phyloP scores from a whole-genome alignment of 83 land plant genomes.

The Thuja plicata region DNA sequence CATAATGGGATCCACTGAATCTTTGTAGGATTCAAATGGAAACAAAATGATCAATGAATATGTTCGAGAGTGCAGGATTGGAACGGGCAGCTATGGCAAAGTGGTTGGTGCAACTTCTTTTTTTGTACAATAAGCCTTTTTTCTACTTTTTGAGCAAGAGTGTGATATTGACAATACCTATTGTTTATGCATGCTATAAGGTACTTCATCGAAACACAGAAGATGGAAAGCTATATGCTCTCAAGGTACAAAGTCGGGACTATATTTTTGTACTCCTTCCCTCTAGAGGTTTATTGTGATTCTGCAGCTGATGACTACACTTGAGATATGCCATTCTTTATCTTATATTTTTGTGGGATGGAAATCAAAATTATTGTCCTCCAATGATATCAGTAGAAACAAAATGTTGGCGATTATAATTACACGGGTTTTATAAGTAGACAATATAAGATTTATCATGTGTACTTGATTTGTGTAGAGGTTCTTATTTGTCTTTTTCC shows the following conservation, averaged over 20 bases:
- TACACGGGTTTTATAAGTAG: neutral
- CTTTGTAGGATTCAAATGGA: conserved; percentile 39
- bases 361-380: neutral
- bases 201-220: conserved; percentile 64
- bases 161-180: neutral
- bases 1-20: neutral
- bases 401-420: neutral
- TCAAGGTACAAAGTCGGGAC: conserved; percentile 55
- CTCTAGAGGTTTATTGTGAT: neutral
- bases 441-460: neutral
- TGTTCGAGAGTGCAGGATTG: conserved; percentile 76
- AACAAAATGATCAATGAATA: conserved; percentile 89
- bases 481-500: neutral
- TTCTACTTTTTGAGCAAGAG: neutral
- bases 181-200: conserved; percentile 32
- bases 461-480: neutral
- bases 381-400: neutral
- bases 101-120: conserved; percentile 60
- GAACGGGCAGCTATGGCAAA: conserved; percentile 95
- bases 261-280: neutral
- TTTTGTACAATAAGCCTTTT: neutral
- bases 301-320: neutral
- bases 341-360: neutral
- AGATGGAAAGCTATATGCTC: conserved; percentile 86
- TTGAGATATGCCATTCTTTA: neutral